A percentile compares a stretch with the other conserved stretches of the same genome.
Evolutionary conservation across 2,329 filamentous ascomycete species (phyloP).

Genomic region (Sporothrix luriei): DNA sequence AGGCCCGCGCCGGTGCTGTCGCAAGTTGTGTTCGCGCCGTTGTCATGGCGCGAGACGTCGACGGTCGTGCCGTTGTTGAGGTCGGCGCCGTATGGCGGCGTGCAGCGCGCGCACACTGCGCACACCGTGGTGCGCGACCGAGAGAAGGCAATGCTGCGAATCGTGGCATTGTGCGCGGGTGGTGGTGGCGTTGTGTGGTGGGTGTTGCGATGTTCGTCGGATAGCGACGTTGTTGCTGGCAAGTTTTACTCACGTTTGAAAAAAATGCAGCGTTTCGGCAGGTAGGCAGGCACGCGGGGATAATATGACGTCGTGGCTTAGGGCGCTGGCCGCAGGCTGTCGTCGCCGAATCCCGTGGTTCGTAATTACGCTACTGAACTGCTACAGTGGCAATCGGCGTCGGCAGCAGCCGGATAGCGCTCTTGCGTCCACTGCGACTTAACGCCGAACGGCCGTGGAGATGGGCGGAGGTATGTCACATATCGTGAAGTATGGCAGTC

Average conservation of each 20-base stretch:
- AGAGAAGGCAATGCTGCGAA: not conserved
- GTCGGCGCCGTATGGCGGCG: not conserved
- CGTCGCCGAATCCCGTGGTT: too few species aligned
- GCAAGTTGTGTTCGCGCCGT: not conserved
- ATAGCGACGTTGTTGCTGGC: not conserved
- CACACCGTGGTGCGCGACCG: conserved; percentile 12
- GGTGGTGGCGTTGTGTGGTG: not conserved
- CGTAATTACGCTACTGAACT: too few species aligned
- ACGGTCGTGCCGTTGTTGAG: not conserved
- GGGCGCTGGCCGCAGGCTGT: too few species aligned
- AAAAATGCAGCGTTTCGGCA: not conserved
- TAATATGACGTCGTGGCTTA: not conserved
- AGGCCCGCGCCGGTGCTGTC: not conserved
- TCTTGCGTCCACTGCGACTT: not conserved
- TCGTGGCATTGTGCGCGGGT: not conserved
- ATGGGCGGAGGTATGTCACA: conserved; percentile 16
- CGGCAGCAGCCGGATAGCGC: not conserved
- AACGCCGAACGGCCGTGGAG: conserved; percentile 20
- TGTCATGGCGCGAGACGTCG: not conserved
- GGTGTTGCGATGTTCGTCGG: not conserved
- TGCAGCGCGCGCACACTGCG: conserved; percentile 21
- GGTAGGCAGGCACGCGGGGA: not conserved
- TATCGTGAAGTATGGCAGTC: too few species aligned
- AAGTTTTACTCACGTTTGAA: not conserved
- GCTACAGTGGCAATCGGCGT: conserved; percentile 4